Evolutionary conservation across 371 early-diverging fungal species (phyloP), one percentile per base, ranked within the genome.

Genomic region (Coemansia sp.): DNA sequence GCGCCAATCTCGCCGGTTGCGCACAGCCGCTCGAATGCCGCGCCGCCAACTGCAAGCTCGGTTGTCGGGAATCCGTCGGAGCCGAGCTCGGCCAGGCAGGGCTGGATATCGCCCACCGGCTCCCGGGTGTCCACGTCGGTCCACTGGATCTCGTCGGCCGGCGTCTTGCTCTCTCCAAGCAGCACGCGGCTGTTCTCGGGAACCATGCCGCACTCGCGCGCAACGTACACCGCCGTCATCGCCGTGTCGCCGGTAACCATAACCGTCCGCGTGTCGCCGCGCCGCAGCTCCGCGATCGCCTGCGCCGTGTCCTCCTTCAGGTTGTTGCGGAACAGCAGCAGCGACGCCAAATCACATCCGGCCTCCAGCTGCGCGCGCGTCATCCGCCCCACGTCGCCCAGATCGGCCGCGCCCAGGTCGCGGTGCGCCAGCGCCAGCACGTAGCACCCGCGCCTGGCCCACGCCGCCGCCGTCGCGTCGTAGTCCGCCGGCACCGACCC

Each of bases 191-290:
- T 72, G 8, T 75, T 64, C 14, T 72, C 54, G 9, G 56, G 77
- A 37, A 94, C 83, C 83, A 95, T 88, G 16, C 89, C 90, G 72
- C 88, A 87, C 61, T 87, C 80, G 48, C 84, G 88, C 29, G 89
- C 94, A 64, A 95, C 89, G 65, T 85, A 91, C 36, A 92, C 83
- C 36, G 92, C 94, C 6, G 97, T 97, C 57, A 90, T 79, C 6
- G 92, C 87, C 42, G 88, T 88, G 75, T 97, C 97, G 48, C 97
- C 97, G 2, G 97, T 95, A 60, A 93, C 90, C 92, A 97, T 97
- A 4, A 93, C 87, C 16, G 80, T 77, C 40, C 91, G 85, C 16
- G 88, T 86, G 52, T 85, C 88, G 1, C 92, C 94, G 4, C 76
- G 74, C 48, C 86, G 85, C 38, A 97, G 85, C 58, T 86, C 84